phyloP scores from a whole-genome alignment of 2,329 filamentous ascomycete genomes.

The Cucurbitaria berberidis region DNA sequence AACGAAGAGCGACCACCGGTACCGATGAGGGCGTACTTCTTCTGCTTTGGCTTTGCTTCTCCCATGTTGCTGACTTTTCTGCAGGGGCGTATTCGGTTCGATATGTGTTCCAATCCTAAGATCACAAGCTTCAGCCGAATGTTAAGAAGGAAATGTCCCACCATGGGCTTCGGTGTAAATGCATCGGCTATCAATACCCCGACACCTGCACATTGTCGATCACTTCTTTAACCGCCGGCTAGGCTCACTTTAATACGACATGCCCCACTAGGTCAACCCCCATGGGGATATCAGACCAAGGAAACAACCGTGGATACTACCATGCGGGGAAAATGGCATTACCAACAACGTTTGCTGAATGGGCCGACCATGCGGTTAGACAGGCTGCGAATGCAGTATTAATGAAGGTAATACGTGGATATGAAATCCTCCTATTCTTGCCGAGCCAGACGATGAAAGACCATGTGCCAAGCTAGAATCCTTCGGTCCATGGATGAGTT shows the following conservation, averaged over 20 bases:
- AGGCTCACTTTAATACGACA: not conserved
- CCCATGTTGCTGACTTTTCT: constrained; percentile 11
- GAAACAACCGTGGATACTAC: not conserved
- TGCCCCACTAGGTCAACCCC: constrained; percentile 12
- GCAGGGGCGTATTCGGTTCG: not conserved
- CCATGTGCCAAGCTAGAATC: not conserved
- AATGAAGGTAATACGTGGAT: constrained; percentile 14
- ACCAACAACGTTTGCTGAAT: not conserved
- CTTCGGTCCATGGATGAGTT: not conserved
- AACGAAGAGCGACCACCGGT: constrained; percentile 65
- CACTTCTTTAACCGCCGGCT: constrained; percentile 8
- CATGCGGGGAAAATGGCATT: constrained; percentile 14
- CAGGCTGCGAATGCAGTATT: not conserved
- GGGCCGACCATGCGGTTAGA: not conserved
- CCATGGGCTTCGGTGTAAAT: constrained; percentile 13
- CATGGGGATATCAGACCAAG: constrained; percentile 10
- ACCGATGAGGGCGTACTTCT: constrained; percentile 62
- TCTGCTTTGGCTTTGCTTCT: constrained; percentile 16
- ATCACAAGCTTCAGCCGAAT: not conserved
- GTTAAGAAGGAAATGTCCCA: constrained; percentile 12
- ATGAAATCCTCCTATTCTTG: constrained; percentile 1
- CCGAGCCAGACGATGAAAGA: not conserved
- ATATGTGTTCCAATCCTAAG: constrained; percentile 1
- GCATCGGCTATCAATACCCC: constrained; percentile 15
- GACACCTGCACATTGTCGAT: constrained; percentile 13